Percentiles rank a stretch among this genome's conserved stretches.
These are phyloP conservation scores for Aegilops tauschii DNA, from an alignment of 176 grass and related monocot species.

Conservation along the genomic window DNA sequence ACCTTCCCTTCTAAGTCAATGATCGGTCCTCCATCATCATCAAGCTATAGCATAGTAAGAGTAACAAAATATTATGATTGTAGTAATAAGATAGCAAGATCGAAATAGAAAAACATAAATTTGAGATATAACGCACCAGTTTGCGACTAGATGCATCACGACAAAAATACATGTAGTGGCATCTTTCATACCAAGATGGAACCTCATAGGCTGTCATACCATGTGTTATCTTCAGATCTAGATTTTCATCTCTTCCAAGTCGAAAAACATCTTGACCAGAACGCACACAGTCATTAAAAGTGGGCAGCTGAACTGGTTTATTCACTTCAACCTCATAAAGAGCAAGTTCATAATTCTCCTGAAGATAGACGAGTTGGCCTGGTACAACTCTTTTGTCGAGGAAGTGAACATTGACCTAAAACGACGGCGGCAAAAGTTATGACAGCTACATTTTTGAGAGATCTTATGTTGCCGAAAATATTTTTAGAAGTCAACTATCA, in stretches of 20 bases:
- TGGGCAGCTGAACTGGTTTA: neutral
- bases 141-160: too few relatives aligned
- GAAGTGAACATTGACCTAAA: neutral
- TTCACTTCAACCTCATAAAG: neutral
- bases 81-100: too few relatives aligned
- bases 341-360: neutral
- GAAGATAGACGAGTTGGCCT: neutral
- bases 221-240: neutral
- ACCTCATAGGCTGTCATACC: neutral
- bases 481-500: too few relatives aligned
- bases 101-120: too few relatives aligned
- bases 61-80: too few relatives aligned
- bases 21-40: too few relatives aligned
- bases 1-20: too few relatives aligned
- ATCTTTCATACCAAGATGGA: too few relatives aligned
- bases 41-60: too few relatives aligned
- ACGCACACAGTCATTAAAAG: neutral
- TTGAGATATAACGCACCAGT: too few relatives aligned
- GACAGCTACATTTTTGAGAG: neutral
- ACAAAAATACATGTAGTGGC: too few relatives aligned
- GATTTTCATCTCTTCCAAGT: neutral
- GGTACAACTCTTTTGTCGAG: neutral
- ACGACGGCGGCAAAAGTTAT: neutral
- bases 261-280: neutral
- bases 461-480: too few relatives aligned